A percentile compares a stretch with the other conserved stretches of the same genome.
Evolutionary conservation across 192 early-diverging fungal species (phyloP).

Genomic region (Mycoemilia scoparia): DNA sequence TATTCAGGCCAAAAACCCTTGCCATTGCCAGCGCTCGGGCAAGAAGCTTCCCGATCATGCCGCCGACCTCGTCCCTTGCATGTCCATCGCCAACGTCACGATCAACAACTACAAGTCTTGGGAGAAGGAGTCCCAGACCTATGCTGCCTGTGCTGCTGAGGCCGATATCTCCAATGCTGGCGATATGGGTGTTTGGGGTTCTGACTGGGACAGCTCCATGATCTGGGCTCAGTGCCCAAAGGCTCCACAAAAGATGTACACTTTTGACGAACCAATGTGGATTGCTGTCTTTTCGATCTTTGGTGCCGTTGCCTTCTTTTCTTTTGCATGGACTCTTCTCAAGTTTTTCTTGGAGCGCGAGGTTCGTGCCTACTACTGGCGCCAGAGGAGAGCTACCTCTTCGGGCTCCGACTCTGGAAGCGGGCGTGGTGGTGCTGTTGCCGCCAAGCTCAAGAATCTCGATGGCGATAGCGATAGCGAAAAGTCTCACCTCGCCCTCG

Average conservation of each 20-base stretch:
- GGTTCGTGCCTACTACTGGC: too few relatives aligned
- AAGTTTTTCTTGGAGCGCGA: too few relatives aligned
- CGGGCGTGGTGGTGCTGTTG: too few relatives aligned
- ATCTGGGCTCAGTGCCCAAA: conserved; percentile 14
- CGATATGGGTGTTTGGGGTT: conserved; percentile 10
- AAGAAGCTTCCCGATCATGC: conserved; percentile 8
- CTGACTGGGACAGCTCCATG: conserved; percentile 7
- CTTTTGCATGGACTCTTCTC: too few relatives aligned
- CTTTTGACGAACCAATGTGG: conserved; percentile 18
- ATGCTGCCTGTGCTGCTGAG: conserved; percentile 10
- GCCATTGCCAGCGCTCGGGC: conserved; percentile 16
- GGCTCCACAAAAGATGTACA: conserved; percentile 15
- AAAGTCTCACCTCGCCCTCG: too few relatives aligned
- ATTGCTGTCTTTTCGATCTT: conserved; percentile 9
- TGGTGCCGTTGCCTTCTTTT: conserved; percentile 10
- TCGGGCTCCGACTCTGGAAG: too few relatives aligned
- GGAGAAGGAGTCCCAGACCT: conserved; percentile 6
- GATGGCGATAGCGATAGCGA: too few relatives aligned
- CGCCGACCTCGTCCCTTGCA: conserved; percentile 6
- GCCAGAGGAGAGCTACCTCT: too few relatives aligned
- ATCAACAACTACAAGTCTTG: conserved; percentile 15
- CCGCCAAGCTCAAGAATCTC: too few relatives aligned
- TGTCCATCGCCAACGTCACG: conserved; percentile 8
- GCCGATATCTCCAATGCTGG: conserved; percentile 2
- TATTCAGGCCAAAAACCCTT: conserved; percentile 12